These are phyloP conservation scores for Diddensiella santjacobensis DNA, from an alignment of 805 yeast genomes.

Conservation along the genomic window DNA sequence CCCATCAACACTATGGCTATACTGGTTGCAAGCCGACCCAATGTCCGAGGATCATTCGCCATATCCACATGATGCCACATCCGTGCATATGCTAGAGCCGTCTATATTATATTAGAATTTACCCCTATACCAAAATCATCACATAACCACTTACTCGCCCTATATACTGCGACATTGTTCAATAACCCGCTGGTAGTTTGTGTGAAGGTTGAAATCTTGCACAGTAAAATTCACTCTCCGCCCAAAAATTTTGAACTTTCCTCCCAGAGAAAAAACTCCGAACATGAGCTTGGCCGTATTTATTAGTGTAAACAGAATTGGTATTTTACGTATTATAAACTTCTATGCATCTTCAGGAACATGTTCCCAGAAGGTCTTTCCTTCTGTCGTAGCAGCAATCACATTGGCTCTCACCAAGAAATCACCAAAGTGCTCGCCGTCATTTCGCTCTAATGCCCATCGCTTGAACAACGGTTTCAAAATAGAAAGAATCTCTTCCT, in stretches of 20 bases:
- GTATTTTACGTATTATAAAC: neutral
- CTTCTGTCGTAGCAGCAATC: slow-evolving; percentile 83
- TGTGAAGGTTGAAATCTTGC: no score
- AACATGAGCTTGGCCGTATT: no score
- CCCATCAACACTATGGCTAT: slow-evolving; percentile 90
- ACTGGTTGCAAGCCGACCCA: slow-evolving; percentile 88
- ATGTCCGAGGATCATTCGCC: slow-evolving; percentile 74
- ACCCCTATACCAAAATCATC: slow-evolving; percentile 1
- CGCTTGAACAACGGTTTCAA: slow-evolving; percentile 85
- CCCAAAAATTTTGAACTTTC: neutral
- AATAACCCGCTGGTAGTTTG: no score
- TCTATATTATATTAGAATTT: slow-evolving; percentile 35
- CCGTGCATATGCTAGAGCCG: slow-evolving; percentile 74
- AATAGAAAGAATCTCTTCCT: slow-evolving; percentile 75
- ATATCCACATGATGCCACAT: slow-evolving; percentile 96
- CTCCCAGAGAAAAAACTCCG: neutral
- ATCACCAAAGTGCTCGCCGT: slow-evolving; percentile 95
- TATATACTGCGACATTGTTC: slow-evolving; percentile 38
- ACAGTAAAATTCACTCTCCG: neutral
- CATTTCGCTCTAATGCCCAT: slow-evolving; percentile 88
- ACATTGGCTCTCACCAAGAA: slow-evolving; percentile 83
- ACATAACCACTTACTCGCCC: slow-evolving; percentile 33
- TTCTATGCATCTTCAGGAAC: slow-evolving; percentile 70
- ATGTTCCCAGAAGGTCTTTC: slow-evolving; percentile 92
- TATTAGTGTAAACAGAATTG: no score